Evolutionary conservation across 768 basidiomycete genomes (phyloP).

Genomic region (Austroboletus eburneus): DNA sequence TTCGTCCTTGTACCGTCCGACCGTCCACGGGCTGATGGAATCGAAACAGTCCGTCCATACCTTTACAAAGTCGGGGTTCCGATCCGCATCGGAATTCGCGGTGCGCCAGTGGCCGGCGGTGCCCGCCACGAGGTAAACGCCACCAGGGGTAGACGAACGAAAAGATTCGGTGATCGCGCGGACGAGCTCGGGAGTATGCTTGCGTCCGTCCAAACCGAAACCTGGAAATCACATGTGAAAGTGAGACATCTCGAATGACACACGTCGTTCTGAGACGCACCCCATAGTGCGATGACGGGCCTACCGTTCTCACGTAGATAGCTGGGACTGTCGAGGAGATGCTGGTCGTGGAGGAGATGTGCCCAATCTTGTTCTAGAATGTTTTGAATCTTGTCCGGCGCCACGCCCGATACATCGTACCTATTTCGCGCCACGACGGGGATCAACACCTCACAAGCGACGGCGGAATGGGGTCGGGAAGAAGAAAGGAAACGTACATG

Average conservation of each 20-base stretch:
- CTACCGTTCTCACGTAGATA: constrained; percentile 68
- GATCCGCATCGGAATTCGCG: constrained; percentile 63
- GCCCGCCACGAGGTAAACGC: constrained; percentile 71
- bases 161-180: constrained; percentile 53
- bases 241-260: too few species aligned
- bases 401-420: constrained; percentile 83
- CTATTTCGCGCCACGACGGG: constrained; percentile 32
- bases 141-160: constrained; percentile 60
- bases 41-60: constrained; percentile 79
- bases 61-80: constrained; percentile 57
- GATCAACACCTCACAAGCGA: too few species aligned
- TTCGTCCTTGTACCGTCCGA: constrained; percentile 63
- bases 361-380: constrained; percentile 71
- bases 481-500: too few species aligned
- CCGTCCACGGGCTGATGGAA: constrained; percentile 79
- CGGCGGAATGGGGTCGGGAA: too few species aligned
- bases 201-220: constrained; percentile 60
- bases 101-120: constrained; percentile 74
- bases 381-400: constrained; percentile 60
- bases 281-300: constrained; percentile 75
- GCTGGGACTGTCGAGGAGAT: constrained; percentile 63
- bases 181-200: constrained; percentile 60
- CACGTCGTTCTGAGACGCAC: too few species aligned
- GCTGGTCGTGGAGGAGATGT: constrained; percentile 60
- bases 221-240: constrained; percentile 36